A percentile compares a stretch with the other conserved stretches of the same genome.
phyloP scores from a whole-genome alignment of 345 rosid species.

The Gossypium stocksii region DNA sequence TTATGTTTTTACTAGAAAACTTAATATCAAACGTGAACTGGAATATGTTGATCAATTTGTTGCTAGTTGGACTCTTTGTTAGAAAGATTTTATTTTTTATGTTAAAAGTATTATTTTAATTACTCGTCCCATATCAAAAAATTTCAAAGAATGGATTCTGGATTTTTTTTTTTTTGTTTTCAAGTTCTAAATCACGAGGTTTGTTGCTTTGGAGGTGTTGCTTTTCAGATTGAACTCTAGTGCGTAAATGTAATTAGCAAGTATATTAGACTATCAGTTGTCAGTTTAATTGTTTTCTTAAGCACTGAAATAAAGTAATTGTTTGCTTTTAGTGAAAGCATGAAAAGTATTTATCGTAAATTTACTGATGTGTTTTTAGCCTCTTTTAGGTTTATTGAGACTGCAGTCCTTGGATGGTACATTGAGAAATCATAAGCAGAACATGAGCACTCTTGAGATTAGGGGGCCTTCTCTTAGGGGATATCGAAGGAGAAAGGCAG shows the following conservation, averaged over 20 bases:
- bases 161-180: background rate
- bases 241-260: background rate
- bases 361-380: background rate
- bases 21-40: background rate
- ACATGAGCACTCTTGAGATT: constrained; percentile 41
- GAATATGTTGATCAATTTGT: background rate
- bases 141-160: background rate
- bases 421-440: constrained; percentile 1
- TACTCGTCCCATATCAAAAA: background rate
- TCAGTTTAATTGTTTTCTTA: background rate
- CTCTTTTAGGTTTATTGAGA: background rate
- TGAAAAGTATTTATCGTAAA: background rate
- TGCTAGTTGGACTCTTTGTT: background rate
- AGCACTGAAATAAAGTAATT: background rate
- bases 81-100: background rate
- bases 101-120: background rate
- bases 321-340: background rate
- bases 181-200: background rate
- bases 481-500: constrained; percentile 47
- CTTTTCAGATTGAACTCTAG: background rate
- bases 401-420: background rate
- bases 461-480: constrained; percentile 42
- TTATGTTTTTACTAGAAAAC: too few species aligned
- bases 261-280: background rate
- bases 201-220: background rate